Conservation (phyloP, 2,329 filamentous ascomycete genomes). For the Talaromyces sp. region DNA sequence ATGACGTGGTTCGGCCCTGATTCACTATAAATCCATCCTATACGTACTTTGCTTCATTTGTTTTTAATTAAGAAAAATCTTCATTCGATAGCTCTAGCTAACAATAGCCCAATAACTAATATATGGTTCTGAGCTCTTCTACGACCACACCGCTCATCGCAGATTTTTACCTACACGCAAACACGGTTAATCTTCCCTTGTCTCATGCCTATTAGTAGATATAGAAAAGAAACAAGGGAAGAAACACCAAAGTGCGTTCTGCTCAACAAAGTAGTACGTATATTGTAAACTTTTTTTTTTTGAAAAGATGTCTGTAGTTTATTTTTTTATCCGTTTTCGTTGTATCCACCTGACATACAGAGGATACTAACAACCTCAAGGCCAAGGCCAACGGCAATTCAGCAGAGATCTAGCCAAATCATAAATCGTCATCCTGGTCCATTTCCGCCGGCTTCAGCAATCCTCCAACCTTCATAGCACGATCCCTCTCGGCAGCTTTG, state of each 20-base stretch:
- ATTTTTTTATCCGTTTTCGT: not conserved
- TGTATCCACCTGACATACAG: not conserved
- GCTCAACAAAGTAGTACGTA: not conserved
- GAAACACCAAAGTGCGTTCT: not conserved
- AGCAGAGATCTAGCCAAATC: constrained; percentile 59
- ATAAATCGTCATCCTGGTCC: constrained; percentile 74
- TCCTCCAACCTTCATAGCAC: constrained; percentile 90
- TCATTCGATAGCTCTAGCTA: not conserved
- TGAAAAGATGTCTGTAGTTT: not conserved
- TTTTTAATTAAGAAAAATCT: too few species aligned
- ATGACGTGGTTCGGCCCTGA: not conserved
- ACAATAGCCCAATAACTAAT: not conserved
- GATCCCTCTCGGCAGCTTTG: constrained; percentile 82
- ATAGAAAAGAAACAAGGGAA: not conserved
- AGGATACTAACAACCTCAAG: not conserved
- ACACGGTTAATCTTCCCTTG: not conserved
- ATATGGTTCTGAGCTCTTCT: not conserved
- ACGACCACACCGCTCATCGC: not conserved
- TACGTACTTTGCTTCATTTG: too few species aligned
- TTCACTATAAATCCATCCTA: not conserved
- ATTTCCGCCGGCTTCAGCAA: constrained; percentile 96
- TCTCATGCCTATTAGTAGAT: not conserved
- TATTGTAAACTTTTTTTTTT: not conserved
- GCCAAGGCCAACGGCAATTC: not conserved
- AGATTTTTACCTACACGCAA: not conserved